Conservation (phyloP, 345 rosid genomes). For the Moringa oleifera region DNA sequence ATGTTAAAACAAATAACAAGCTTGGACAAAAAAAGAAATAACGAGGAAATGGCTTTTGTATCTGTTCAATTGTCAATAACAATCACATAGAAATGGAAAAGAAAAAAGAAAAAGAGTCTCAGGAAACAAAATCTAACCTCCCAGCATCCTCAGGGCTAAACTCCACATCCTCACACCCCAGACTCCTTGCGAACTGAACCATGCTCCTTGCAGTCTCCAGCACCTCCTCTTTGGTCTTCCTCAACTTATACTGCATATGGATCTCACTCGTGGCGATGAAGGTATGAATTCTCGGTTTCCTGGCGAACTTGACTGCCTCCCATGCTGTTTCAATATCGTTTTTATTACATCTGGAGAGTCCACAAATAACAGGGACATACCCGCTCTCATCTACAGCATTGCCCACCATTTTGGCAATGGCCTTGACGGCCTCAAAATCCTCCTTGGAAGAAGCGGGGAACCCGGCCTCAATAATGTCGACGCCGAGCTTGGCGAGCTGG, state of each 20-base stretch:
- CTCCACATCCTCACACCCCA: conserved; percentile 90
- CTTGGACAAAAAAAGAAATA: too few species aligned
- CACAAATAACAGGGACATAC: conserved; percentile 90
- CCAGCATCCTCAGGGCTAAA: conserved; percentile 98
- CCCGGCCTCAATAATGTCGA: conserved; percentile 89
- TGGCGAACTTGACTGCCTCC: conserved; percentile 87
- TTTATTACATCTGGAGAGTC: conserved; percentile 81
- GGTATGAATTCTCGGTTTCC: conserved; percentile 75
- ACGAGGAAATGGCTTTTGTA: too few species aligned
- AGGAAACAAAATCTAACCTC: conserved; percentile 31
- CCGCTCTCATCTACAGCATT: conserved; percentile 55
- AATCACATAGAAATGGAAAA: not conserved
- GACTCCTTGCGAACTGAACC: conserved; percentile 70
- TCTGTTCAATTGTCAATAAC: too few species aligned
- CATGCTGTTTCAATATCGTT: conserved; percentile 72
- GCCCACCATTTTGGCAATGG: conserved; percentile 71
- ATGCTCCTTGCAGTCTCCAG: conserved; percentile 66
- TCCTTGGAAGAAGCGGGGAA: conserved; percentile 91
- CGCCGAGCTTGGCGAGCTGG: conserved; percentile 79
- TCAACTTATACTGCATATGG: conserved; percentile 76
- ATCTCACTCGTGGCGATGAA: conserved; percentile 87
- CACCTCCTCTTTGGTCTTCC: conserved; percentile 67
- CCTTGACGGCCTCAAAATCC: conserved; percentile 79
- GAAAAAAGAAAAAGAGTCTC: conserved; percentile 1
- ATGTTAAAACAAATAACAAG: too few species aligned